Evolutionary conservation across 1,284 basidiomycete species (phyloP).

Genomic region (Ganoderma meredithae): DNA sequence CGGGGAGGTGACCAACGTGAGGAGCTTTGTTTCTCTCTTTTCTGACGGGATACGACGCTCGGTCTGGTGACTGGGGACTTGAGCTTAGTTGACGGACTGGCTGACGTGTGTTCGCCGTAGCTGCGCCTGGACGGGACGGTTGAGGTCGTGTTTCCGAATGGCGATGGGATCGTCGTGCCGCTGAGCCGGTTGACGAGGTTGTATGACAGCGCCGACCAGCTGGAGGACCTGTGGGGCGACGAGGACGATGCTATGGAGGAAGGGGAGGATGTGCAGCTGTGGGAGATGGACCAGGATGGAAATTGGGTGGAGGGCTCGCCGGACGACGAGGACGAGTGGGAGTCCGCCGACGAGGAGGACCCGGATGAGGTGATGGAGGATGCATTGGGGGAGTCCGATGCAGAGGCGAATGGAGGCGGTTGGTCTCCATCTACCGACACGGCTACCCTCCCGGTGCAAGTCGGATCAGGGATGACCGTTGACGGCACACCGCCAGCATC

Average conservation of each 20-base stretch:
- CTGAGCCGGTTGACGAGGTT: constrained; percentile 73
- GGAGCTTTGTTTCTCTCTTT: constrained; percentile 36
- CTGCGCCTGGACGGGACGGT: constrained; percentile 75
- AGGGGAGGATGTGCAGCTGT: constrained; percentile 53
- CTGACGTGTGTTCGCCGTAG: constrained; percentile 47
- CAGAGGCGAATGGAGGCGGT: constrained; percentile 31
- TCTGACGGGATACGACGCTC: not conserved
- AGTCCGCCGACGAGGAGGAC: constrained; percentile 37
- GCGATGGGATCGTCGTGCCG: constrained; percentile 55
- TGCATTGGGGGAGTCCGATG: constrained; percentile 36
- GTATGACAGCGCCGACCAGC: constrained; percentile 77
- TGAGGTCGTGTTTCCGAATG: constrained; percentile 70
- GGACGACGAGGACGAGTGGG: constrained; percentile 42
- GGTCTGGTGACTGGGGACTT: not conserved
- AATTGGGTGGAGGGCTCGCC: constrained; percentile 55
- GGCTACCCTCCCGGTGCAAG: constrained; percentile 31
- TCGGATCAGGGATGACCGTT: constrained; percentile 23
- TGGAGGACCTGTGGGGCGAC: constrained; percentile 77
- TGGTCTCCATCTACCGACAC: constrained; percentile 41
- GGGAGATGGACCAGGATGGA: constrained; percentile 61
- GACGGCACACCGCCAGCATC: constrained; percentile 25
- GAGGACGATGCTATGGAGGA: constrained; percentile 44
- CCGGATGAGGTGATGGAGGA: constrained; percentile 26
- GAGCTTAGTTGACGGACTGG: not conserved
- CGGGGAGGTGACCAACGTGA: constrained; percentile 79